Base-by-base conservation (phyloP, 1,139 yeast genomes). In the Taiozyma sp. region DNA sequence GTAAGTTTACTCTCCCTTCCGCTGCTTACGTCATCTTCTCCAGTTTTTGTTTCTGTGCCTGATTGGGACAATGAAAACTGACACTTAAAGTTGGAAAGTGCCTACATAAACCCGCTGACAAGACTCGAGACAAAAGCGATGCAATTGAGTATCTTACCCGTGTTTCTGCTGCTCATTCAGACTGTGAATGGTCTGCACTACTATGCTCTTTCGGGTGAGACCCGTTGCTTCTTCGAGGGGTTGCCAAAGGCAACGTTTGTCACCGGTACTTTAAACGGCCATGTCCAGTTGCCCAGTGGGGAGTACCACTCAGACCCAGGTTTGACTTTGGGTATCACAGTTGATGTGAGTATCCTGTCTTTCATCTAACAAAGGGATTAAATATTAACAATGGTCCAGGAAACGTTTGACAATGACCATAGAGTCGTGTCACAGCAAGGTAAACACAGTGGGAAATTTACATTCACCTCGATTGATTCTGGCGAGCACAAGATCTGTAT, bases 401-500 rank as follows among this genome's bases (percentile, higher is more conserved):
- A 82, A 63, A 75, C 79, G 0, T 82, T 82, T 57, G 83, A 80
- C 59, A 71, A 74, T 51, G 74, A 81, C 57, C 83, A 81, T 59
- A 69, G 79, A 49, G 84, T 83, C 24, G 79, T 82, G 16, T 75
- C 76, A 42, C 86, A 81, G 59, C 75, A 73, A 60, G 79, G 77
- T 24, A 57, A 73, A 1, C 69, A 80, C 14, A 65, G 67, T 10
- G 84, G 87, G 8, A 83, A 80, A 55, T 83, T 83, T 60, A 77
- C 84, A 0, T 83, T 82, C 66, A 79, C 82, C 16, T 80, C 87
- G 0, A 61, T 81, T 43, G 86, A 79, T 34, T 67, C 79, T 1
- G 89, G 89, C 23, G 86, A 83, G 53, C 88, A 83, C 63, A 72
- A 78, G 52, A 73, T 83, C 44, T 83, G 89, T 61, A 63, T 83